Base-by-base conservation (phyloP, 1,284 basidiomycete genomes). In the Xanthoconium separans region DNA sequence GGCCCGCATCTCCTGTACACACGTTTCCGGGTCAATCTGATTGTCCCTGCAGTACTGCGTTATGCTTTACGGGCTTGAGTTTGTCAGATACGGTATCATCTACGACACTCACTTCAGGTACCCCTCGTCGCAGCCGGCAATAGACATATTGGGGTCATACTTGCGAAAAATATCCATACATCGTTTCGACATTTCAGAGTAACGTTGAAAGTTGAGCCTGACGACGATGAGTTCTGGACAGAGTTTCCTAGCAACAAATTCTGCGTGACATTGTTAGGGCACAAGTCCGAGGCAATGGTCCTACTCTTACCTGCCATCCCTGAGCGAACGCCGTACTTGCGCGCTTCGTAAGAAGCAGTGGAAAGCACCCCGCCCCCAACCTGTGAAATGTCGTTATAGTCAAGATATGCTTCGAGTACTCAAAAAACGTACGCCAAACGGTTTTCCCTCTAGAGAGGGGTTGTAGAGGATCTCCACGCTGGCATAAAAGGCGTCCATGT, bases 191-290 rank as follows among this genome's bases (percentile, higher is more conserved):
- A 89, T 83, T 58, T 89, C 87, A 41, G 75, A 77, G 61, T 95
- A 95, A 34, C 84, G 77, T 10, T 79, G 71, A 60, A 84, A 86
- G 58, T 87, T 79, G 52, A 78, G 80, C 9, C 75, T 71, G 45
- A 96, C 79, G 43, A 93, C 75, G 42, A 93, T 85, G n/a, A 99
- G 81, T 10, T 95, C 84, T 2, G 95, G 95, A 67, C 95, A 98
- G 10, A 99, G 82, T 65, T 93, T 95, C 74, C 88, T 89, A 15
- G 95, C 96, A 41, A 98, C 87, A 69, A 95, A 95, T 44, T 84
- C 91, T 80, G 64, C 11, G 22, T 20, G 20, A 22, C 41, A 34
- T 44, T 40, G 30, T 59, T 49, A 49, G 48, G 34, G 27, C 44
- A 47, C 10, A 41, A 27, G 30, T 44, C 12, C 0, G 5, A 44